phyloP scores from a whole-genome alignment of 1,284 basidiomycete species.

The Fistulina hepatica region DNA sequence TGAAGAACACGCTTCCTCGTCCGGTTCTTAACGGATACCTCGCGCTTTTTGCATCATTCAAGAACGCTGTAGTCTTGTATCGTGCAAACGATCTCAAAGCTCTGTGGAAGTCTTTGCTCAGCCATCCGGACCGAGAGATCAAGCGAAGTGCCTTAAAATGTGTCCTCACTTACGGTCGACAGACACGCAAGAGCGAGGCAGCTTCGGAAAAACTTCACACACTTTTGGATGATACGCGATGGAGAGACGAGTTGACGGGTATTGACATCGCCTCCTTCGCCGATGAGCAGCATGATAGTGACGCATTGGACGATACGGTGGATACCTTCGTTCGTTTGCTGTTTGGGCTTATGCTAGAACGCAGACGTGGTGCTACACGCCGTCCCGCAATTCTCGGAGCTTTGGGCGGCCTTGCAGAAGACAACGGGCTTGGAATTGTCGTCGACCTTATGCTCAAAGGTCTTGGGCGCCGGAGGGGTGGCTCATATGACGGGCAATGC shows the following conservation, averaged over 20 bases:
- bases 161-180: conserved; percentile 76
- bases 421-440: conserved; percentile 68
- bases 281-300: conserved; percentile 45
- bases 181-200: conserved; percentile 70
- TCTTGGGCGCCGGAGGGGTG: background rate
- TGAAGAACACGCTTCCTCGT: conserved; percentile 37
- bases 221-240: conserved; percentile 78
- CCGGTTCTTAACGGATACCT: conserved; percentile 70
- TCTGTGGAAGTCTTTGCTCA: conserved; percentile 69
- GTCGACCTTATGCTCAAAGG: conserved; percentile 83
- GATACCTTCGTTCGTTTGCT: conserved; percentile 69
- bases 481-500: background rate
- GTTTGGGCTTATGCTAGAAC: conserved; percentile 85
- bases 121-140: conserved; percentile 75
- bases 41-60: conserved; percentile 80
- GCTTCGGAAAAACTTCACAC: conserved; percentile 50
- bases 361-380: conserved; percentile 62
- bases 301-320: conserved; percentile 43
- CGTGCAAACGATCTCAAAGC: conserved; percentile 56
- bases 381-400: conserved; percentile 69
- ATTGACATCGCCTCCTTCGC: conserved; percentile 55
- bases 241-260: conserved; percentile 79
- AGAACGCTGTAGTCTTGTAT: conserved; percentile 81
- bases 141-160: conserved; percentile 76
- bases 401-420: conserved; percentile 59